Evolutionary conservation across 805 yeast species (phyloP), one percentile per base, ranked within the genome.

Genomic region (Myxozyma kluyveri): DNA sequence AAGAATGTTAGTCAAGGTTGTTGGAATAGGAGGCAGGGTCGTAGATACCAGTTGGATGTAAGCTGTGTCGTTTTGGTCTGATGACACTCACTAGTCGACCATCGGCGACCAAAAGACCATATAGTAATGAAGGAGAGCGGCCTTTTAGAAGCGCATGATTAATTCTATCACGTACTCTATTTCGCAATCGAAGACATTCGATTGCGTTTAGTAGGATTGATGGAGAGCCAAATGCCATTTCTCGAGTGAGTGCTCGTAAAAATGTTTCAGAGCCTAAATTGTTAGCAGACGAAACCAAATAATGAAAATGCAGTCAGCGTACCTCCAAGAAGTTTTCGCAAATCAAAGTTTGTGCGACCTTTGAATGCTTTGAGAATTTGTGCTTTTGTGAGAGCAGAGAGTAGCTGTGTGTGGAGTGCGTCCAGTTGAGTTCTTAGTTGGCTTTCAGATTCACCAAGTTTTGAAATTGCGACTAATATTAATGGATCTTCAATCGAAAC

Each of bases 361-460:
- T 75, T 72, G 65, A 86, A 90, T 32, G 84, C 81, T 57, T 81
- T 80, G 7, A 77, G 72, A 35, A 91, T 80, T 57, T 85, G 86
- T 1, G 88, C 84, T 63, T 84, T 82, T n/a, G 95, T 85, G 36
- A 93, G 69, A 0, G 93, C 85, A 0, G 95, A 81, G n/a, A 91
- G 65, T 4, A 91, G 65, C 65, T 86, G 91, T 43, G 87, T 81
- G 69, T 90, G 83, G 14, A 91, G 62, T 19, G 84, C 75, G 45
- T 81, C 84, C 43, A 91, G 70, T 62, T 91, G 96, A 31, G 79
- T 77, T 38, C 73, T 62, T 44, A 84, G 62, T 31, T 57, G 75
- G 23, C 50, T 47, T 47, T 65, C 72, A 21, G 70, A 63, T 50
- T 67, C 73, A 9, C 66, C 67, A 4, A 61, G 59, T 42, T 64